These are phyloP conservation scores for Neckera pumila DNA, from an alignment of 225 moss, liverwort and hornwort genomes.

Conservation along the genomic window DNA sequence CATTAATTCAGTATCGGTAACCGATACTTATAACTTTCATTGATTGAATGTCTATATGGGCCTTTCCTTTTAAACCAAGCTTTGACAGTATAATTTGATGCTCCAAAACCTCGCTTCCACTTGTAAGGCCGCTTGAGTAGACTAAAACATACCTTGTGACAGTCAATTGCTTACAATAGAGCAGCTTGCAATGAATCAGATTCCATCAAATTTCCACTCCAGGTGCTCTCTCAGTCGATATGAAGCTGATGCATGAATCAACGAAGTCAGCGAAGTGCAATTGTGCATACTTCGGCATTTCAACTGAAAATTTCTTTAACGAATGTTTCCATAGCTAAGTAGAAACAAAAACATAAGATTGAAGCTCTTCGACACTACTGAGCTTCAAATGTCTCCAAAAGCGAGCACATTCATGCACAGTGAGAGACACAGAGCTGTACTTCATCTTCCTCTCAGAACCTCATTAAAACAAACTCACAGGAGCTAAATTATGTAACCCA, in stretches of 20 bases:
- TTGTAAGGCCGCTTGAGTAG: background rate
- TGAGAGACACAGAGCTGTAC: background rate
- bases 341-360: background rate
- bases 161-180: background rate
- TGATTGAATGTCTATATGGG: background rate
- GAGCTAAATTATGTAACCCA: background rate
- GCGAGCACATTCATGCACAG: background rate
- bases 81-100: no score
- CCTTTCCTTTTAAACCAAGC: background rate
- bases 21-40: background rate
- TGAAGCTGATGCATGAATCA: background rate
- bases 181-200: background rate
- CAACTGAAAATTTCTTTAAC: background rate
- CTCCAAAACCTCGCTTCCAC: background rate
- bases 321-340: background rate
- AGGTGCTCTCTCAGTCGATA: background rate
- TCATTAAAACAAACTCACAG: background rate
- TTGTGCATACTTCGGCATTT: background rate
- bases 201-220: background rate
- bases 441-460: background rate
- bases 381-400: background rate
- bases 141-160: background rate
- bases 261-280: background rate
- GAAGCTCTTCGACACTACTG: background rate
- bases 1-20: no score